These are phyloP conservation scores for Arachnomyces sp. DNA, from an alignment of 2,329 filamentous ascomycete species.

Conservation along the genomic window DNA sequence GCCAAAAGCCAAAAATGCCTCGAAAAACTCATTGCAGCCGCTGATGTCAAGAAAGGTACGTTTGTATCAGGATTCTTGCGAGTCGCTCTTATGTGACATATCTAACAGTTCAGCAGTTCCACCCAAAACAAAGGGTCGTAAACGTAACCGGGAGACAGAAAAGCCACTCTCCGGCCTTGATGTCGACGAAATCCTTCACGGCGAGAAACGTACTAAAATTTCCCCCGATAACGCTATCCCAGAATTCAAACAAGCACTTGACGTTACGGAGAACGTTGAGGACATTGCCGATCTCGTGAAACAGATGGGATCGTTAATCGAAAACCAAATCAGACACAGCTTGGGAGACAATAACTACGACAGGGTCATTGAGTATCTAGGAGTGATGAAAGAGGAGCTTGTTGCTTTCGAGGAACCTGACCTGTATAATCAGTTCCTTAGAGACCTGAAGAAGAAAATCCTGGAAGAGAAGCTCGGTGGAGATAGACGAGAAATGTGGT, in stretches of 20 bases:
- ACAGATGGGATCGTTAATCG: slow-evolving; percentile 68
- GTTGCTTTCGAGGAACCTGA: slow-evolving; percentile 66
- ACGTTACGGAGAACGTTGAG: slow-evolving; percentile 51
- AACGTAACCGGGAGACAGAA: slow-evolving; percentile 57
- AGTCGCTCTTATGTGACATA: slow-evolving; percentile 15
- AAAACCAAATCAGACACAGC: slow-evolving; percentile 61
- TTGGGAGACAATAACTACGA: slow-evolving; percentile 69
- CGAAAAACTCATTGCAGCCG: slow-evolving; percentile 57
- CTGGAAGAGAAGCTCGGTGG: slow-evolving; percentile 64
- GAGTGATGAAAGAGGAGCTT: slow-evolving; percentile 71
- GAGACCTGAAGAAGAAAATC: slow-evolving; percentile 63
- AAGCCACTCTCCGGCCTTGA: slow-evolving; percentile 89
- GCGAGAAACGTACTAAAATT: slow-evolving; percentile 47
- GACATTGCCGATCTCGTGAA: slow-evolving; percentile 60
- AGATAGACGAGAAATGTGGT: slow-evolving; percentile 78
- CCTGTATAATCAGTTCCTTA: slow-evolving; percentile 68
- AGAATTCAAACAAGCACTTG: slow-evolving; percentile 77
- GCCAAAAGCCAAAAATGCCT: slow-evolving; percentile 52
- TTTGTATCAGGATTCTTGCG: background rate
- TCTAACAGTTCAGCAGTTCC: slow-evolving; percentile 50
- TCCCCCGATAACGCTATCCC: slow-evolving; percentile 71
- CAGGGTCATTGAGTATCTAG: slow-evolving; percentile 65
- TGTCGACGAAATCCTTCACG: slow-evolving; percentile 68
- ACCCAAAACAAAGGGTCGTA: slow-evolving; percentile 67
- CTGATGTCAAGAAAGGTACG: slow-evolving; percentile 75